These are phyloP conservation scores for Musa schizocarpa DNA, from an alignment of 176 grass and related monocot genomes.

Conservation along the genomic window DNA sequence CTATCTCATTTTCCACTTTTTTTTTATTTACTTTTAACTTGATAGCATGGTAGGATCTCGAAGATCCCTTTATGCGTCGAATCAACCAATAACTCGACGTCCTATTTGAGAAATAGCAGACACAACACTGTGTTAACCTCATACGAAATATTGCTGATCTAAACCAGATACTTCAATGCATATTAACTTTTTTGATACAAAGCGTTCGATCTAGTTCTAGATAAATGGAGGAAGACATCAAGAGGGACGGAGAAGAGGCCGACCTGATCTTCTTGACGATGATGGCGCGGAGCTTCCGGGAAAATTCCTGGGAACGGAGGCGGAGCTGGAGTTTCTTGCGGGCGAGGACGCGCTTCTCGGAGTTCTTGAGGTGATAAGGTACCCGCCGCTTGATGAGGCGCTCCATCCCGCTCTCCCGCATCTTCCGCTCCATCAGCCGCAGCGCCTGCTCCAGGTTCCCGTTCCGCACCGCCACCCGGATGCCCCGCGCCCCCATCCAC, in stretches of 20 bases:
- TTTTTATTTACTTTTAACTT: no score
- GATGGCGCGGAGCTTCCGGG: conserved; percentile 67
- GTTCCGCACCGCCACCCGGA: conserved; percentile 62
- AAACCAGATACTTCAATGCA: background rate
- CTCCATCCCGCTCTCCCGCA: conserved; percentile 79
- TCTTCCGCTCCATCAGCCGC: conserved; percentile 59
- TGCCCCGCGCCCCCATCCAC: conserved; percentile 43
- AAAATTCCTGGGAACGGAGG: conserved; percentile 71
- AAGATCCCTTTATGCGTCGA: background rate
- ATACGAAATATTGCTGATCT: background rate
- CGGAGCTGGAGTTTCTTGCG: conserved; percentile 76
- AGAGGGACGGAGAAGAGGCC: background rate
- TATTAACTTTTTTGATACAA: background rate
- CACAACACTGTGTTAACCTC: background rate
- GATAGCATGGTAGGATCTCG: background rate
- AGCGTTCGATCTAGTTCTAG: background rate
- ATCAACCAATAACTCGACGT: background rate
- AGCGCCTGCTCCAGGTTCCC: conserved; percentile 86
- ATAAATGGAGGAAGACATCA: background rate
- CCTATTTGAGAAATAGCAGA: background rate
- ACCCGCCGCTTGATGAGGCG: conserved; percentile 50
- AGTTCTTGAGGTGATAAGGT: conserved; percentile 75
- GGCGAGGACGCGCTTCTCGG: conserved; percentile 86
- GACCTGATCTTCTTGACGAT: conserved; percentile 95
- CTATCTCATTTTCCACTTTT: no score